Evolutionary conservation across 768 basidiomycete genomes (phyloP).

Genomic region (Calocera viscosa): DNA sequence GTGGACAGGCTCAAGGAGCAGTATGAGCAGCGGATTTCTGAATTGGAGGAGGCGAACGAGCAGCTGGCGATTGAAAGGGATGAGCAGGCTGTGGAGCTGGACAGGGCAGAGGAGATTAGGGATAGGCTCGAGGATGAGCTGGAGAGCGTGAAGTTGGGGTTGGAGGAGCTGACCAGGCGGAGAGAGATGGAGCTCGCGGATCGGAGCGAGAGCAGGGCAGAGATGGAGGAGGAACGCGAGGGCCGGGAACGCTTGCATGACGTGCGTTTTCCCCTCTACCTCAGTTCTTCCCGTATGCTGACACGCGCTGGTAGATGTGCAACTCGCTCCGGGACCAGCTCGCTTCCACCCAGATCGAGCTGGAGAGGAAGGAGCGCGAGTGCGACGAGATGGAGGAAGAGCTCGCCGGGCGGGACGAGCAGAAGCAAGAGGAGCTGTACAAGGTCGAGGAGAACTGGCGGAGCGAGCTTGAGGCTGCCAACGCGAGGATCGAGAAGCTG

Average conservation of each 20-base stretch:
- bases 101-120: conserved; percentile 54
- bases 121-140: conserved; percentile 57
- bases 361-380: conserved; percentile 63
- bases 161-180: conserved; percentile 53
- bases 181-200: conserved; percentile 53
- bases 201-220: conserved; percentile 59
- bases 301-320: conserved; percentile 36
- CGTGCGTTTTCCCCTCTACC: conserved; percentile 9
- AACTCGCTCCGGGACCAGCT: conserved; percentile 63
- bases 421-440: conserved; percentile 22
- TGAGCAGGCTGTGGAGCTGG: conserved; percentile 45
- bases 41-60: conserved; percentile 48
- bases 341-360: conserved; percentile 66
- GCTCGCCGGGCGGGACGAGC: conserved; percentile 29
- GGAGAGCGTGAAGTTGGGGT: conserved; percentile 47
- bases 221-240: conserved; percentile 57
- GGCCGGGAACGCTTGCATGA: conserved; percentile 62
- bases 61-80: conserved; percentile 47
- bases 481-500: conserved; percentile 66
- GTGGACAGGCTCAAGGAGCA: conserved; percentile 37
- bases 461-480: conserved; percentile 72
- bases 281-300: background rate
- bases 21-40: conserved; percentile 32
- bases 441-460: conserved; percentile 72
- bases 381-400: conserved; percentile 66